Evolutionary conservation across 2,329 filamentous ascomycete genomes (phyloP).

Genomic region (Neurospora sp.): DNA sequence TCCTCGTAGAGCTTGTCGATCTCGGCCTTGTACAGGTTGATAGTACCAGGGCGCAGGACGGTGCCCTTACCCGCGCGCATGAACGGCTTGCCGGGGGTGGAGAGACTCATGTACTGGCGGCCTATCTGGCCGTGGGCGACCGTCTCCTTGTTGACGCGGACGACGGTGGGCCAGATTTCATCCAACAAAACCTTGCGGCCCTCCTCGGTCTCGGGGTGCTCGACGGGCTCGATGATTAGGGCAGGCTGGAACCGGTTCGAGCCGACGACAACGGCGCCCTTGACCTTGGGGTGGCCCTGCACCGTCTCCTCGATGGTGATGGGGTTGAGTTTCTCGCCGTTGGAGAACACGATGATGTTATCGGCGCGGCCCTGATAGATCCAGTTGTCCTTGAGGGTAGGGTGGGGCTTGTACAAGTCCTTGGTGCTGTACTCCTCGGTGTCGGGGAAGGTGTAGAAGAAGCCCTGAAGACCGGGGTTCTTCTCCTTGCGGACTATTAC

Average conservation of each 20-base stretch:
- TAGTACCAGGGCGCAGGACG: slow-evolving; percentile 29
- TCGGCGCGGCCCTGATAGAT: slow-evolving; percentile 27
- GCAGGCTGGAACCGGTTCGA: slow-evolving; percentile 35
- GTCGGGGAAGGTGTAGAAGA: slow-evolving; percentile 33
- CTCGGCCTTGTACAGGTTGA: slow-evolving; percentile 32
- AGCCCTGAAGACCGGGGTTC: slow-evolving; percentile 25
- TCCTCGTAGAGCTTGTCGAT: slow-evolving; percentile 32
- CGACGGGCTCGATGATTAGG: slow-evolving; percentile 35
- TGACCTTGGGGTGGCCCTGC: slow-evolving; percentile 27
- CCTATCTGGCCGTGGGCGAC: slow-evolving; percentile 37
- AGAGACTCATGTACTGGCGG: slow-evolving; percentile 28
- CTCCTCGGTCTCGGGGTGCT: slow-evolving; percentile 18
- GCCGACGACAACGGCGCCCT: slow-evolving; percentile 36
- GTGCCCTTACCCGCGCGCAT: slow-evolving; percentile 35
- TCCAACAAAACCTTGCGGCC: slow-evolving; percentile 28
- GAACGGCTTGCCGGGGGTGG: slow-evolving; percentile 33
- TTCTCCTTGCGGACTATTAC: slow-evolving; percentile 29
- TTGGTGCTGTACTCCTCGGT: slow-evolving; percentile 31
- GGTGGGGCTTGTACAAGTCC: slow-evolving; percentile 33
- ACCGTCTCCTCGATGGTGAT: slow-evolving; percentile 33
- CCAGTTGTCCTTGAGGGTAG: slow-evolving; percentile 28
- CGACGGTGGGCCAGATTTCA: slow-evolving; percentile 33
- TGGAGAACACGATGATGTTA: slow-evolving; percentile 39
- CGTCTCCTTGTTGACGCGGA: slow-evolving; percentile 31
- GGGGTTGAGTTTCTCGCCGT: slow-evolving; percentile 42